A percentile compares a stretch with the other conserved stretches of the same genome.
phyloP scores from a whole-genome alignment of 2,329 filamentous ascomycete genomes.

The Aspergillus persii region DNA sequence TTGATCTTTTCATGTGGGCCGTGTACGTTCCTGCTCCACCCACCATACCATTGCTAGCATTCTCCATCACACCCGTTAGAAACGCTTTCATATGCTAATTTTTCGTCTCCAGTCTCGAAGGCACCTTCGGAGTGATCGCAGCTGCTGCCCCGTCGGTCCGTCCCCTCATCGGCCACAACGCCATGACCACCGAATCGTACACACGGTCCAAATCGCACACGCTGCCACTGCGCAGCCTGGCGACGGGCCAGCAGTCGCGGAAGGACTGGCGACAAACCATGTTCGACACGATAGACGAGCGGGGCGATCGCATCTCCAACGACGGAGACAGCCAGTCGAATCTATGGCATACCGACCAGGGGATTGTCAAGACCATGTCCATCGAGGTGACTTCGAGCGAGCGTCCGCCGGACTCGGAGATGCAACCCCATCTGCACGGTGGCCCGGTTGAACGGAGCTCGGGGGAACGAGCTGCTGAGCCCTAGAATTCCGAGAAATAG shows the following conservation, averaged over 20 bases:
- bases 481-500: not conserved
- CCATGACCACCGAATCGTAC: conserved; percentile 3
- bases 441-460: not conserved
- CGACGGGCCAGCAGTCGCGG: not conserved
- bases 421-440: not conserved
- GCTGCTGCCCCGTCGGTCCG: conserved; percentile 3
- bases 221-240: not conserved
- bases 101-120: not conserved
- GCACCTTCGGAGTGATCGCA: conserved; percentile 1
- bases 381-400: conserved; percentile 1
- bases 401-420: not conserved
- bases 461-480: not conserved
- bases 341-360: not conserved
- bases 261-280: not conserved
- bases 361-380: conserved; percentile 2
- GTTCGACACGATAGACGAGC: not conserved
- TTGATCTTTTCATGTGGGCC: conserved; percentile 5
- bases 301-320: not conserved
- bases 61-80: too few species aligned
- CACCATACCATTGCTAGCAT: not conserved
- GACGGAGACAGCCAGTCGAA: not conserved
- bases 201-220: conserved; percentile 2
- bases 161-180: conserved; percentile 3
- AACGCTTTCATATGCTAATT: not conserved
- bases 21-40: not conserved